A percentile compares a stretch with the other conserved stretches of the same genome.
Evolutionary conservation across 2,329 filamentous ascomycete species (phyloP).

Genomic region (Epichloe sibirici): DNA sequence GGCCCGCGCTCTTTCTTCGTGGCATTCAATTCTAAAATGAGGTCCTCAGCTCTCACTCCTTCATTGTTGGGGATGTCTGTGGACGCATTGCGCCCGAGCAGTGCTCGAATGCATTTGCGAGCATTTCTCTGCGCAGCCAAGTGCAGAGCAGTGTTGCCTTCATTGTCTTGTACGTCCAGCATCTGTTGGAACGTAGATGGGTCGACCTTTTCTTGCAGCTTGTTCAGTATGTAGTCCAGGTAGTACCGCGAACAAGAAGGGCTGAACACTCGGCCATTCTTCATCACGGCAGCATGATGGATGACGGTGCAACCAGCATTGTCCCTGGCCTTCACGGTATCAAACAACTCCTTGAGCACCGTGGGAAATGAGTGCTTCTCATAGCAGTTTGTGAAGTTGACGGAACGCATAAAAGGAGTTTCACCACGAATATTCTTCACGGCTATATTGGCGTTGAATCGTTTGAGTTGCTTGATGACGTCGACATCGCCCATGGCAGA

Average conservation of each 20-base stretch:
- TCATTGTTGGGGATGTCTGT: slow-evolving; percentile 73
- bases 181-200: slow-evolving; percentile 65
- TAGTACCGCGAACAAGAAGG: slow-evolving; percentile 88
- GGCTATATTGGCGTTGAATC: slow-evolving; percentile 63
- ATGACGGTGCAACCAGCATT: slow-evolving; percentile 78
- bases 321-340: slow-evolving; percentile 70
- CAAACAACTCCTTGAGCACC: slow-evolving; percentile 71
- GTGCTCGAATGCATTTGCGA: slow-evolving; percentile 74
- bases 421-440: slow-evolving; percentile 64
- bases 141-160: slow-evolving; percentile 77
- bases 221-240: slow-evolving; percentile 80
- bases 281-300: slow-evolving; percentile 86
- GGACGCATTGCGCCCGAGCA: slow-evolving; percentile 68
- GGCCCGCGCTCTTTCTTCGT: slow-evolving; percentile 53
- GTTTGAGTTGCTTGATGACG: slow-evolving; percentile 76
- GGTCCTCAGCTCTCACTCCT: slow-evolving; percentile 71
- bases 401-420: slow-evolving; percentile 86
- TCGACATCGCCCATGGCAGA: slow-evolving; percentile 94
- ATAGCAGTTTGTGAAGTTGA: slow-evolving; percentile 93
- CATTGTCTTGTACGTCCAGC: slow-evolving; percentile 69
- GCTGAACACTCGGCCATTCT: slow-evolving; percentile 67
- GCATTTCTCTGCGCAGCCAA: slow-evolving; percentile 70
- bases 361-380: slow-evolving; percentile 84
- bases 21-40: slow-evolving; percentile 66
- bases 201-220: slow-evolving; percentile 65